Conservation (phyloP, 495 filamentous ascomycete species). For the Penicillium parvum region DNA sequence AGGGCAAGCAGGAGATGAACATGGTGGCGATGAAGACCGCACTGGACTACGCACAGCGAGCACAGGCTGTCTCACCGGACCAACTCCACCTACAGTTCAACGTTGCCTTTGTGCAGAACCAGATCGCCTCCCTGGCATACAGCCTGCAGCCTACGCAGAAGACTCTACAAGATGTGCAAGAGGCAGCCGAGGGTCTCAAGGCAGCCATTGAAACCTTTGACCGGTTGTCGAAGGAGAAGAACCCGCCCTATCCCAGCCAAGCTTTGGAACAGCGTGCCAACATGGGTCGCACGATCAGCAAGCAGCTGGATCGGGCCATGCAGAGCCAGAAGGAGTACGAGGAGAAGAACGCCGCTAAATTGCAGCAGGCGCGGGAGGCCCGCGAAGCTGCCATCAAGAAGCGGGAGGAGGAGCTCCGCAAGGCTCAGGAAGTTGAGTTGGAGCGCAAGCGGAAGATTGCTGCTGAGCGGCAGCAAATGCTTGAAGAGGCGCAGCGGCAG, state of each 20-base stretch:
- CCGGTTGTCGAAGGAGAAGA: constrained; percentile 72
- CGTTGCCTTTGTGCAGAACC: constrained; percentile 93
- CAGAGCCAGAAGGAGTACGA: constrained; percentile 88
- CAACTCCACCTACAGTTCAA: constrained; percentile 94
- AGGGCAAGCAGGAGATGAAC: constrained; percentile 75
- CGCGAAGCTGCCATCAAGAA: constrained; percentile 72
- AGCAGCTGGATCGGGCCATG: constrained; percentile 79
- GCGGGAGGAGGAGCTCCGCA: constrained; percentile 67
- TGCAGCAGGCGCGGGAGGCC: constrained; percentile 66
- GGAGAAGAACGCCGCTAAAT: constrained; percentile 80
- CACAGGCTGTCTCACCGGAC: constrained; percentile 70
- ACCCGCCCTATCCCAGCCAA: constrained; percentile 83
- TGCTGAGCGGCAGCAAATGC: constrained; percentile 74
- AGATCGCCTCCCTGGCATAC: constrained; percentile 79
- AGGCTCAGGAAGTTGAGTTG: constrained; percentile 58
- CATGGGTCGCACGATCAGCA: constrained; percentile 93
- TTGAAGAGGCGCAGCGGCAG: constrained; percentile 67
- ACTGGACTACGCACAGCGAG: constrained; percentile 84
- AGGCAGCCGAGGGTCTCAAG: constrained; percentile 79
- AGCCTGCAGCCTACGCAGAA: constrained; percentile 68
- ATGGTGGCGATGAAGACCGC: constrained; percentile 78
- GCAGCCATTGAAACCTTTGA: constrained; percentile 78
- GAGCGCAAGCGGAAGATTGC: constrained; percentile 73
- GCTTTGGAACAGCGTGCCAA: constrained; percentile 92
- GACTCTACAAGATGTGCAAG: constrained; percentile 71